Percentiles rank a stretch among this genome's conserved stretches.
Evolutionary conservation across 192 early-diverging fungal species (phyloP).

Genomic region (Coemansia umbellata): DNA sequence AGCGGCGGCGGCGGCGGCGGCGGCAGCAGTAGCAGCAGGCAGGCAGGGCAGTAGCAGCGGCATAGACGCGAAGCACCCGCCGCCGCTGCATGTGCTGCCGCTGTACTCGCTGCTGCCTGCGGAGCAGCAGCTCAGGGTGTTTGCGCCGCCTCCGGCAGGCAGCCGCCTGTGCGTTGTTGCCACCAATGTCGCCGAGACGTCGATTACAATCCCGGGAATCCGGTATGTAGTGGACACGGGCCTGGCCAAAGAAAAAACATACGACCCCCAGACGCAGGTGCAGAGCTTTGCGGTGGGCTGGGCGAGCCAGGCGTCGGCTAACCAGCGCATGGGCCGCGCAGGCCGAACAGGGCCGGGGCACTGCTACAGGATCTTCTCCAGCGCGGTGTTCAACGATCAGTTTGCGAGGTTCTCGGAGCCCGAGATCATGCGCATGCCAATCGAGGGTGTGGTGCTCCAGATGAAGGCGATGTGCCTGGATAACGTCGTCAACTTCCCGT

Average conservation of each 20-base stretch:
- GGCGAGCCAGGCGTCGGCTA: slow-evolving; percentile 91
- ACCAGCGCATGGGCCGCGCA: slow-evolving; percentile 95
- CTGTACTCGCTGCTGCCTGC: slow-evolving; percentile 95
- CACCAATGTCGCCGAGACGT: slow-evolving; percentile 99
- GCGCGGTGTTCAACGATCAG: slow-evolving; percentile 88
- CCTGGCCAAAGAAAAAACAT: slow-evolving; percentile 86
- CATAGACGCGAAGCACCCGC: slow-evolving; percentile 34
- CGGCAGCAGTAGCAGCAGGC: no score
- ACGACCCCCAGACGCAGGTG: slow-evolving; percentile 80
- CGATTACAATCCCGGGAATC: slow-evolving; percentile 93
- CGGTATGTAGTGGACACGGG: slow-evolving; percentile 94
- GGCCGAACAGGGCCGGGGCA: slow-evolving; percentile 95
- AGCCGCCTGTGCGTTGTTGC: slow-evolving; percentile 90
- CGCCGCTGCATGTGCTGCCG: slow-evolving; percentile 89
- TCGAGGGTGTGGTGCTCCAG: slow-evolving; percentile 92
- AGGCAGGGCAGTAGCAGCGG: no score
- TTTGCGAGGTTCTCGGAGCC: slow-evolving; percentile 83
- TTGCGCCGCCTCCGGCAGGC: slow-evolving; percentile 82
- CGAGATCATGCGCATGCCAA: slow-evolving; percentile 91
- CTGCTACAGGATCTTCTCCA: slow-evolving; percentile 92
- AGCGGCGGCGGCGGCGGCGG: neutral
- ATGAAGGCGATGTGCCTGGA: slow-evolving; percentile 99
- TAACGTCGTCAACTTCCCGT: slow-evolving; percentile 93
- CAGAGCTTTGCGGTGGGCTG: slow-evolving; percentile 88
- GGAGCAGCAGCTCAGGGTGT: slow-evolving; percentile 86